Conservation (phyloP, 2,329 filamentous ascomycete species). For the Apiospora phragmitis region DNA sequence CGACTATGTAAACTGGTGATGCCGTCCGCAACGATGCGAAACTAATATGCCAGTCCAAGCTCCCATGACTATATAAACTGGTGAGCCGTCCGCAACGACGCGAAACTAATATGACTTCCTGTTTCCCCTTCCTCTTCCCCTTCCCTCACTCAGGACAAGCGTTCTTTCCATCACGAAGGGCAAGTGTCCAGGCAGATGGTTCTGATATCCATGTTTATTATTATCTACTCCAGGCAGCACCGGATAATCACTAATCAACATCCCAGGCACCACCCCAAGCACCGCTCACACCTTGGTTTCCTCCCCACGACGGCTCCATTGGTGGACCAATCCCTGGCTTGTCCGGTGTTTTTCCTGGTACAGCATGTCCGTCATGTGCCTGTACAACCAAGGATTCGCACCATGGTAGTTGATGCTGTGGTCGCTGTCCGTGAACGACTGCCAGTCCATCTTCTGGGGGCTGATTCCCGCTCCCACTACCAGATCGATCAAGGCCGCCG, state of each 20-base stretch:
- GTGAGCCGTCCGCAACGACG: too few species aligned
- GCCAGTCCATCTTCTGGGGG: slow-evolving; percentile 62
- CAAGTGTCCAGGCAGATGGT: not conserved
- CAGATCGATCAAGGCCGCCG: slow-evolving; percentile 61
- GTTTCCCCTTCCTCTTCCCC: not conserved
- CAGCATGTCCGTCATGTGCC: slow-evolving; percentile 60
- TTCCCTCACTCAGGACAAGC: not conserved
- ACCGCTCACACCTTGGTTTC: not conserved
- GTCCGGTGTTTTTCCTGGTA: slow-evolving; percentile 56
- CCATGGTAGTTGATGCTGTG: slow-evolving; percentile 62
- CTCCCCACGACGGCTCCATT: slow-evolving; percentile 24
- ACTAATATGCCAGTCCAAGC: too few species aligned
- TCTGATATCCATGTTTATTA: not conserved
- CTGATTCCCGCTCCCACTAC: slow-evolving; percentile 60
- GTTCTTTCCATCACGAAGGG: not conserved
- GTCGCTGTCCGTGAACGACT: slow-evolving; percentile 66
- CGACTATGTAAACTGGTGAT: too few species aligned
- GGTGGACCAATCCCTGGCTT: slow-evolving; percentile 23
- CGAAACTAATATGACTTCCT: too few species aligned
- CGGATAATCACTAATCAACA: not conserved
- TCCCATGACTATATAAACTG: too few species aligned
- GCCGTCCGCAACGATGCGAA: too few species aligned
- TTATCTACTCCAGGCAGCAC: not conserved
- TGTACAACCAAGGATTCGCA: slow-evolving; percentile 58
- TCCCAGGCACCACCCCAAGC: not conserved